Evolutionary conservation across 2,329 filamentous ascomycete genomes (phyloP), one percentile per base, ranked within the genome.

Genomic region (Exutisphaerella laricina): DNA sequence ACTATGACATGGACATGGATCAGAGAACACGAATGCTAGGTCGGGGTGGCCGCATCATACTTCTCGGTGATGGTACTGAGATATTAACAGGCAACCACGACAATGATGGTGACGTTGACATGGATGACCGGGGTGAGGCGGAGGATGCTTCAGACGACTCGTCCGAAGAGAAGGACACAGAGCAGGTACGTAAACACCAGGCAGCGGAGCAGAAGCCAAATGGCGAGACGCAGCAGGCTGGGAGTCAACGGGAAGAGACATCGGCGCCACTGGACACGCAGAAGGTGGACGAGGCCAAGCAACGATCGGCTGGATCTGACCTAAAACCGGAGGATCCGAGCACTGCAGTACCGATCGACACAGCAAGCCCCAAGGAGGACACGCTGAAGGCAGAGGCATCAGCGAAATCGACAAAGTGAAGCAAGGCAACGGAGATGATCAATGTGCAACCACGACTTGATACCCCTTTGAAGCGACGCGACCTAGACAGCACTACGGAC

Each of bases 1-100:
- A 84, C 49, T 88, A 85, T 71, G 84, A 88, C 63, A 74, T 85
- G 68, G 82, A 88, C 59, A 74, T 79, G 66, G 80, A 85, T 59
- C 77, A 78, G 65, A 70, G 73, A 56, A 84, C 85, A 61, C 78
- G 79, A 52, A 70, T 78, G 58, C 72, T 81, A 66, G 84, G 82
- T 64, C 79, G 80, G 66, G 70, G 73, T 46, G 88, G 88, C 57
- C 82, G 89, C 58, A 88, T 96, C 66, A 97, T 97, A 66, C 82
- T 95, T 64, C 79, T 98, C 57, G 89, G 90, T 55, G 89, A 97
- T 72, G 92, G 90, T 59, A 94, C 88, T 60, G 89, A 96, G 73
- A 80, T 94, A 64, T 74, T 89, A 61, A 88, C 87, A 56, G 88
- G 92, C 67, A 67, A 44, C 48, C 23, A 39, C 44, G 58, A 59